A percentile compares a stretch with the other conserved stretches of the same genome.
phyloP scores from a whole-genome alignment of 2,329 filamentous ascomycete species.

The Meredithiella fracta region DNA sequence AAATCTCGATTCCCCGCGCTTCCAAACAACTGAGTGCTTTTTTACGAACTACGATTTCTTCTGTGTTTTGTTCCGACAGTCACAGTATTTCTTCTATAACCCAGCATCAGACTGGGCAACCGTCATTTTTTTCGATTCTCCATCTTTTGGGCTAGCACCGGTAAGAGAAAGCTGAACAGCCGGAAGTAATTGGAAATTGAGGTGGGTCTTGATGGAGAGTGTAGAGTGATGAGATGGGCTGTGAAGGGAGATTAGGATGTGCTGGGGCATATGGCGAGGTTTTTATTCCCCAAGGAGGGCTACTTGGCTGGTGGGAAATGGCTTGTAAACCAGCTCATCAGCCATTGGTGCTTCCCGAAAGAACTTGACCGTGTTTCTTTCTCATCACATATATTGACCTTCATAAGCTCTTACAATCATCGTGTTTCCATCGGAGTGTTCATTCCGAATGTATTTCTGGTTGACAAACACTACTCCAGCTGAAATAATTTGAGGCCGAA shows the following conservation, averaged over 20 bases:
- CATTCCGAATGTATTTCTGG: too few species aligned
- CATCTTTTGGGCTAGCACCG: slow-evolving; percentile 1
- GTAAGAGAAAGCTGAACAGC: too few species aligned
- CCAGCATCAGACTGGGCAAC: slow-evolving; percentile 9
- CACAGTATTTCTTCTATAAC: slow-evolving; percentile 1
- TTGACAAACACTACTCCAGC: too few species aligned
- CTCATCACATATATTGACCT: too few species aligned
- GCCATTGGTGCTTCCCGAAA: too few species aligned
- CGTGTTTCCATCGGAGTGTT: too few species aligned
- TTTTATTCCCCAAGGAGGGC: too few species aligned
- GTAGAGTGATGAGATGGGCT: background rate
- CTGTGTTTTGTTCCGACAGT: background rate
- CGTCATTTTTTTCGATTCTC: slow-evolving; percentile 1
- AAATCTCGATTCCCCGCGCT: slow-evolving; percentile 5
- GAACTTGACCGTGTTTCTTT: too few species aligned
- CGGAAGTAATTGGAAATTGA: background rate
- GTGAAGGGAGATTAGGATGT: background rate
- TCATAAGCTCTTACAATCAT: too few species aligned
- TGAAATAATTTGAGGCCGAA: too few species aligned
- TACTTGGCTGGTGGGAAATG: too few species aligned
- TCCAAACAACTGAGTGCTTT: background rate
- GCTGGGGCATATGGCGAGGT: background rate
- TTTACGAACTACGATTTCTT: slow-evolving; percentile 4
- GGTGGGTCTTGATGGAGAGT: background rate
- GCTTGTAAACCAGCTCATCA: too few species aligned